Percentiles rank a stretch among this genome's conserved stretches.
Evolutionary conservation across 495 filamentous ascomycete genomes (phyloP).

Genomic region (Penicillium samsonianum): DNA sequence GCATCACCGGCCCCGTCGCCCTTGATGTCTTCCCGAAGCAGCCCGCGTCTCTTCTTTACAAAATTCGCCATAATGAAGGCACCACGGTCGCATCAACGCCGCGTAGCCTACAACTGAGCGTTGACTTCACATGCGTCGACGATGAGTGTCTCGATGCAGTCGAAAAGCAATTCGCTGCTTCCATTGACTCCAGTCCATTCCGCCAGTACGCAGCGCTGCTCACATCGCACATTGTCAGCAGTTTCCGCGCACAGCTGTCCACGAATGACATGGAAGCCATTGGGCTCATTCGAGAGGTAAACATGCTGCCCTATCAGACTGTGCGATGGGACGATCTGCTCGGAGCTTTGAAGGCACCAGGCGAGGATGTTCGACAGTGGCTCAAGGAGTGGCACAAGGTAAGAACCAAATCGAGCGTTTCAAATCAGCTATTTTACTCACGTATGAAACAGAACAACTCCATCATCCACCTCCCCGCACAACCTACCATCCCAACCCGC

Average conservation of each 20-base stretch:
- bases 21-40: conserved; percentile 76
- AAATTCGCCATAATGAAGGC: conserved; percentile 51
- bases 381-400: conserved; percentile 52
- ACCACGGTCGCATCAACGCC: conserved; percentile 42
- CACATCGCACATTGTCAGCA: conserved; percentile 50
- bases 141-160: conserved; percentile 55
- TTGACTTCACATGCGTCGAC: conserved; percentile 77
- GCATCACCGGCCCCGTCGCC: conserved; percentile 52
- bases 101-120: conserved; percentile 61
- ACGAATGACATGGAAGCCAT: conserved; percentile 58
- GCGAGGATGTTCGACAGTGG: conserved; percentile 42
- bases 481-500: conserved; percentile 38
- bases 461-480: conserved; percentile 37
- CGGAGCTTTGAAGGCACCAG: conserved; percentile 39
- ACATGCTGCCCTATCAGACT: conserved; percentile 40
- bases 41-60: conserved; percentile 80
- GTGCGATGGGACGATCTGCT: conserved; percentile 47
- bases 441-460: conserved; percentile 33
- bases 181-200: conserved; percentile 47
- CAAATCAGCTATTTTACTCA: conserved; percentile 8
- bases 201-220: conserved; percentile 49
- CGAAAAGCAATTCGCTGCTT: conserved; percentile 42
- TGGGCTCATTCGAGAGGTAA: conserved; percentile 47
- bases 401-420: conserved; percentile 18
- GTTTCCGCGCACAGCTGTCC: conserved; percentile 53